These are phyloP conservation scores for Citeromyces hawaiiensis DNA, from an alignment of 1,139 yeast genomes.

Conservation along the genomic window DNA sequence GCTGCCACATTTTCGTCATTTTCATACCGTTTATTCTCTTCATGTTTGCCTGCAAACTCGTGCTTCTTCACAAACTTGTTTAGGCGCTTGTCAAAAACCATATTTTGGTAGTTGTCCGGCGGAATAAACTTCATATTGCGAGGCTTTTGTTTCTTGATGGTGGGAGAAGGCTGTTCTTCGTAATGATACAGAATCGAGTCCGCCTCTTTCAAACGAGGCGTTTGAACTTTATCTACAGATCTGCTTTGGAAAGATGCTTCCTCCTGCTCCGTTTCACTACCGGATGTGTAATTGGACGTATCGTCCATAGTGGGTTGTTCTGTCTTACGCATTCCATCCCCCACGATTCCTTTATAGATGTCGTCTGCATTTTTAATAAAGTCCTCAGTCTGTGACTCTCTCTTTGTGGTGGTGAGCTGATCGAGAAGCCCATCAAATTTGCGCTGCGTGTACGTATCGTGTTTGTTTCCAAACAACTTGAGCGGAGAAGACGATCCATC, in stretches of 20 bases:
- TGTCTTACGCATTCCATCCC: constrained; percentile 3
- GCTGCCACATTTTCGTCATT: constrained; percentile 3
- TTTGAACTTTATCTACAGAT: not conserved
- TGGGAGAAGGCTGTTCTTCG: constrained; percentile 1
- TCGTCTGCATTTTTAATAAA: constrained; percentile 9
- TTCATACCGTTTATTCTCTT: constrained; percentile 1
- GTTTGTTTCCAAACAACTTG: constrained; percentile 13
- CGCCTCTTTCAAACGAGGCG: constrained; percentile 3
- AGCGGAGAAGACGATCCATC: constrained; percentile 13
- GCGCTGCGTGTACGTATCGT: constrained; percentile 15
- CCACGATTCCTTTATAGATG: constrained; percentile 9
- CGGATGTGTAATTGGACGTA: constrained; percentile 11
- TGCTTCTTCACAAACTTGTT: constrained; percentile 11
- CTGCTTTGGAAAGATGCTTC: not conserved
- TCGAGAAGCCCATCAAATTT: constrained; percentile 12
- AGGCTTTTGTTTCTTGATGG: not conserved
- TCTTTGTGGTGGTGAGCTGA: constrained; percentile 4
- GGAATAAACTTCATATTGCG: constrained; percentile 13
- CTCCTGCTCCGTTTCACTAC: not conserved
- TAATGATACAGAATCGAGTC: constrained; percentile 2
- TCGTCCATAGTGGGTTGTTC: constrained; percentile 8
- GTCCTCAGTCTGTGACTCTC: constrained; percentile 3
- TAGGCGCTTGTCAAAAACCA: constrained; percentile 14
- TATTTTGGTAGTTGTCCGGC: constrained; percentile 15
- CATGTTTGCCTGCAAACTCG: constrained; percentile 4